Conservation (phyloP, 2,329 filamentous ascomycete genomes). For the Phialophora tarda region DNA sequence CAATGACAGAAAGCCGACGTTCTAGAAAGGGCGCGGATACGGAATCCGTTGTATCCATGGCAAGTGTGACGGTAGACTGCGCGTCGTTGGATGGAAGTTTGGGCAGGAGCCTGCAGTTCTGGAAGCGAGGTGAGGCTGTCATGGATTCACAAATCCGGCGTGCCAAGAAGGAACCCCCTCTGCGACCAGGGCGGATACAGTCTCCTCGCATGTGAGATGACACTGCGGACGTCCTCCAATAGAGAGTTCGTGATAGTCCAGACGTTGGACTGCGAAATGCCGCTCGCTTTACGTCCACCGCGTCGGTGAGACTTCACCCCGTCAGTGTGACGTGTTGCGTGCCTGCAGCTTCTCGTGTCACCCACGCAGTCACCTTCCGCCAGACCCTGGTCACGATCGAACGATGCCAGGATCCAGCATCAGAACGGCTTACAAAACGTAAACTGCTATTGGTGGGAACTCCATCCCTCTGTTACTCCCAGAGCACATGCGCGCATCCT, state of each 20-base stretch:
- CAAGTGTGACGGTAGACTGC: not conserved
- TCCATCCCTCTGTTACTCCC: not conserved
- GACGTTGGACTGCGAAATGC: not conserved
- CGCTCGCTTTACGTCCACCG: not conserved
- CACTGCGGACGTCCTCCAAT: not conserved
- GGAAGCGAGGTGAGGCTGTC: slow-evolving; percentile 3
- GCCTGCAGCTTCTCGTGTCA: not conserved
- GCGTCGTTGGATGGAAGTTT: not conserved
- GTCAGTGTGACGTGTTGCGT: not conserved
- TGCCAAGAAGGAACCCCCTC: not conserved
- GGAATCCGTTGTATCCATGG: not conserved
- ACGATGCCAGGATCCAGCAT: not conserved
- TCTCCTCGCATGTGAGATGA: too few relatives aligned
- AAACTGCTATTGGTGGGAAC: not conserved
- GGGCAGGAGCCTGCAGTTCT: not conserved
- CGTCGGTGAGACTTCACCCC: too few relatives aligned
- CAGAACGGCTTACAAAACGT: not conserved
- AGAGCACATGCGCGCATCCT: not conserved
- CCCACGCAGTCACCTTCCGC: not conserved
- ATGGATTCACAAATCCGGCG: not conserved
- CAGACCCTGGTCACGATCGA: not conserved
- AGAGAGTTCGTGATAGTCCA: not conserved
- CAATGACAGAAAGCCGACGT: not conserved
- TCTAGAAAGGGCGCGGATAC: not conserved
- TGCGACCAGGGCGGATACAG: too few relatives aligned